Evolutionary conservation across 1,139 yeast species (phyloP).

Genomic region (Meyerozyma athensensis): DNA sequence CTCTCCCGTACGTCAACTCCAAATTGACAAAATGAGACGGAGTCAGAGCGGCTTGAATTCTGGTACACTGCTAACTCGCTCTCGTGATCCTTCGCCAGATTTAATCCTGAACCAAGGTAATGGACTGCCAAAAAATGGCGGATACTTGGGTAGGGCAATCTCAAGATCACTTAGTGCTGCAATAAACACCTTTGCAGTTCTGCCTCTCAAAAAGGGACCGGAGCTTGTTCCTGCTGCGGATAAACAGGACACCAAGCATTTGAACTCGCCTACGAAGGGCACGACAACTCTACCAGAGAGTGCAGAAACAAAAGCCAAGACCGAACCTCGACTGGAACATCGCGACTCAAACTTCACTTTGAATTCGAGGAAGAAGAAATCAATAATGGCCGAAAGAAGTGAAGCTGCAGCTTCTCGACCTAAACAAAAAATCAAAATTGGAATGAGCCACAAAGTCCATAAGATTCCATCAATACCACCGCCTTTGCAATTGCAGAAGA

Average conservation of each 20-base stretch:
- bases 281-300: neutral
- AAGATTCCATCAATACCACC: constrained; percentile 9
- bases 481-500: constrained; percentile 1
- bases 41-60: neutral
- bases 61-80: neutral
- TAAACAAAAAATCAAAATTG: constrained; percentile 28
- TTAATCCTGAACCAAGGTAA: neutral
- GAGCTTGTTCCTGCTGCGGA: neutral
- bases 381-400: constrained; percentile 27
- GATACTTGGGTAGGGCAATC: neutral
- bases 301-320: neutral
- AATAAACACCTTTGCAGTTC: neutral
- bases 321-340: neutral
- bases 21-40: constrained; percentile 1
- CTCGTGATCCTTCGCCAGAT: neutral
- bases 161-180: neutral
- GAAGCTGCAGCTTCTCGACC: constrained; percentile 26
- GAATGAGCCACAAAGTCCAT: constrained; percentile 23
- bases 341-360: constrained; percentile 6
- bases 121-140: neutral
- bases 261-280: constrained; percentile 4
- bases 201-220: neutral
- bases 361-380: constrained; percentile 26
- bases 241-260: neutral
- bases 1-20: neutral